phyloP scores from a whole-genome alignment of 2,329 filamentous ascomycete species.

The Pseudopithomyces chartarum region DNA sequence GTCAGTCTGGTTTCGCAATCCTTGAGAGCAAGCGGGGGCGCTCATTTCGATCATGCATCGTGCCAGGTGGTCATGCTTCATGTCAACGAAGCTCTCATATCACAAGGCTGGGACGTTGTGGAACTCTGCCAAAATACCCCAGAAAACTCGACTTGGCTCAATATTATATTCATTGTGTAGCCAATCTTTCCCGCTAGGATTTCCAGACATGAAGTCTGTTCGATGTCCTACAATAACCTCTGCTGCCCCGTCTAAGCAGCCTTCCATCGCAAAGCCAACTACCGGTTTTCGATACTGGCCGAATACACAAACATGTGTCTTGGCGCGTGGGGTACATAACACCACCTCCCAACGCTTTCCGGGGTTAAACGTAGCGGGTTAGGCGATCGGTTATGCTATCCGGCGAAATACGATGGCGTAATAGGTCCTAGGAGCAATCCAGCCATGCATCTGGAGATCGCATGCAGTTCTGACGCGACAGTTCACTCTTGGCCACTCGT shows the following conservation, averaged over 20 bases:
- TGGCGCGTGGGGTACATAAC: not conserved
- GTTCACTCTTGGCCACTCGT: not conserved
- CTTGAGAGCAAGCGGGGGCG: no score
- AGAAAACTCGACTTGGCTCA: not conserved
- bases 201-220: not conserved
- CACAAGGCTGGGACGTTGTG: not conserved
- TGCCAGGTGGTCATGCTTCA: no score
- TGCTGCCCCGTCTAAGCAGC: not conserved
- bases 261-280: not conserved
- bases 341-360: conserved; percentile 2
- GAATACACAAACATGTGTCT: not conserved
- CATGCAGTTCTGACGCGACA: not conserved
- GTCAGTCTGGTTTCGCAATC: no score
- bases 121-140: not conserved
- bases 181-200: not conserved
- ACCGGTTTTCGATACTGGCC: not conserved
- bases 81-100: no score
- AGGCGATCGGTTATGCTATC: not conserved
- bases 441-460: conserved; percentile 2
- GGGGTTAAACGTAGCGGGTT: not conserved
- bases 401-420: conserved; percentile 1
- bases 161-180: not conserved
- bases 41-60: no score
- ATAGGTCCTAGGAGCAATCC: not conserved
- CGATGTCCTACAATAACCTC: not conserved